Evolutionary conservation across 202 grass and related monocot genomes (phyloP).

Genomic region (Eragrostis tef): DNA sequence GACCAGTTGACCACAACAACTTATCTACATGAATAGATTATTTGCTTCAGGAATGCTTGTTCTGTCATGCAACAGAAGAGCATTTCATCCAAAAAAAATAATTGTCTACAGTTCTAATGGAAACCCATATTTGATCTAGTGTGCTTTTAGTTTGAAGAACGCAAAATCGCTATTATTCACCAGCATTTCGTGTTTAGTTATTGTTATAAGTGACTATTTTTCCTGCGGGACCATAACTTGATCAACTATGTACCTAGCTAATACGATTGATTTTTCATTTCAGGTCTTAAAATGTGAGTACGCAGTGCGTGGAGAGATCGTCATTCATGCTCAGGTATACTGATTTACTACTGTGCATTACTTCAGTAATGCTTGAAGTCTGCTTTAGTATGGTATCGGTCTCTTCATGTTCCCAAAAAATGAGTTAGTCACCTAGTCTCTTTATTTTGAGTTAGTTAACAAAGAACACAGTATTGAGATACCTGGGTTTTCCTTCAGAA

Average conservation of each 20-base stretch:
- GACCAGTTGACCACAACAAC: neutral
- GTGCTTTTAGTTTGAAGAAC: conserved; percentile 4
- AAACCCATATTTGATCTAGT: conserved; percentile 14
- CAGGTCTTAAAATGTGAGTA: conserved; percentile 96
- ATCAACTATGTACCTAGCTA: neutral
- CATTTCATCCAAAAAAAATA: too few relatives aligned
- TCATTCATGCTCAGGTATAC: conserved; percentile 94
- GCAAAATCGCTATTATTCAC: neutral
- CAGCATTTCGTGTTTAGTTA: conserved; percentile 4
- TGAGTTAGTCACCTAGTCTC: too few relatives aligned
- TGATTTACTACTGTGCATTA: neutral
- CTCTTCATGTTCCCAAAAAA: too few relatives aligned
- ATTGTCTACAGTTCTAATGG: conserved; percentile 1
- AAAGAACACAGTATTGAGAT: neutral
- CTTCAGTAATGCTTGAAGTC: conserved; percentile 29
- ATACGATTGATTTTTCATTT: conserved; percentile 19
- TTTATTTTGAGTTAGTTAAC: conserved; percentile 10
- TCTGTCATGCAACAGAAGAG: neutral
- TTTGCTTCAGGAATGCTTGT: conserved; percentile 10
- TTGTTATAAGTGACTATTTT: neutral
- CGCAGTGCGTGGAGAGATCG: conserved; percentile 90
- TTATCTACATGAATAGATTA: neutral
- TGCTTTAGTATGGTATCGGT: conserved; percentile 19
- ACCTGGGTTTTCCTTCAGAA: conserved; percentile 8
- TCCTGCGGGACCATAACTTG: neutral